These are phyloP conservation scores for Rhipidocladum racemiflorum DNA, from an alignment of 176 grass and related monocot genomes.

Conservation along the genomic window DNA sequence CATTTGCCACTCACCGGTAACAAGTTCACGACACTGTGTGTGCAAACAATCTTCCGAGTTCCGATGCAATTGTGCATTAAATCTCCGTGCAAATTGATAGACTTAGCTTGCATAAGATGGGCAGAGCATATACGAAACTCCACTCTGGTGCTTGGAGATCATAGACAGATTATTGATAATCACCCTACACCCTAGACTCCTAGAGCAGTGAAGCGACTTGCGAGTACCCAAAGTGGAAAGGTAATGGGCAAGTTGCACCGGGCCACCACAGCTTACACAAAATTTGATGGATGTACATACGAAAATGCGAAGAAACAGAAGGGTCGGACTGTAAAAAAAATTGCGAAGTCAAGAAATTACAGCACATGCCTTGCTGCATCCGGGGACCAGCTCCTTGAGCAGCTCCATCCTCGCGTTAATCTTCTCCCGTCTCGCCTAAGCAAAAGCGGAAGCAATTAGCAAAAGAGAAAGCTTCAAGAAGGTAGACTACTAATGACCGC, in stretches of 20 bases:
- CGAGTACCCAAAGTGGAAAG: constrained; percentile 16
- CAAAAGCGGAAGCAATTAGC: neutral
- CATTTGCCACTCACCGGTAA: too few relatives aligned
- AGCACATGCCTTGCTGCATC: constrained; percentile 63
- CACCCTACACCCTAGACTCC: too few relatives aligned
- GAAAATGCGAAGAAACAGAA: neutral
- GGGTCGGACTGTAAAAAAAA: neutral
- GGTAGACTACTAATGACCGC: neutral
- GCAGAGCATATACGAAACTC: too few relatives aligned
- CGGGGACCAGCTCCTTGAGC: constrained; percentile 87
- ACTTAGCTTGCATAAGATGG: too few relatives aligned
- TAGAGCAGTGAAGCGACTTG: constrained; percentile 12
- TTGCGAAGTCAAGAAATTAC: neutral
- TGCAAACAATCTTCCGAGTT: too few relatives aligned
- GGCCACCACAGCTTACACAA: neutral
- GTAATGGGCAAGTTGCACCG: neutral
- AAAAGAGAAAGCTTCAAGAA: neutral
- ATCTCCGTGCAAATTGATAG: too few relatives aligned
- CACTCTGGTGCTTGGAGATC: too few relatives aligned
- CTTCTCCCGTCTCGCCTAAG: constrained; percentile 79
- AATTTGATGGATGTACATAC: neutral
- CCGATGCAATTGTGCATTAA: too few relatives aligned
- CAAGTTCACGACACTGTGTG: too few relatives aligned
- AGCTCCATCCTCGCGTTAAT: constrained; percentile 87
- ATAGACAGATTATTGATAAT: neutral